Base-by-base conservation (phyloP, 2,329 filamentous ascomycete species). In the Ceratocystis destructans region DNA sequence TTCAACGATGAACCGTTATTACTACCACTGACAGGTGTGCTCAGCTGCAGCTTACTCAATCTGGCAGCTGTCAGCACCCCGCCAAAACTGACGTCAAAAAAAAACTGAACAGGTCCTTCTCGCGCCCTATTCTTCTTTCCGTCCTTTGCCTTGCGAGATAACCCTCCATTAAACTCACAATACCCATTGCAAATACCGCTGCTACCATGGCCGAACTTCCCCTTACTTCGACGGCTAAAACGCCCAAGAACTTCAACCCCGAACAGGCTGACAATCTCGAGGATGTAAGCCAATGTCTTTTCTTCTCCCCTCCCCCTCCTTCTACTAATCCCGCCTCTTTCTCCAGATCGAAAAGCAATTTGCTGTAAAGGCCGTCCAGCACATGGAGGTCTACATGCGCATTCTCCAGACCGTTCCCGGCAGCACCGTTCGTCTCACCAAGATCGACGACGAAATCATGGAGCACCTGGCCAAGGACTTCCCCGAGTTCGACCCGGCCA, bases 261-360 rank as follows among this genome's bases (percentile, higher is more conserved):
- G 74, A 86, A 72, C 75, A 81, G 61, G 79, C 81, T 64, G 74
- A 76, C 67, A 83, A 83, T 72, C 77, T 81, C 72, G 80, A 82
- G 71, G 80, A 82, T 75, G 81, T 82, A 71, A 71, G 87, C 76
- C 45, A 63, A 64, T 65, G 37, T 22, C 25, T 41, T 44, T 62
- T 64, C 62, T 48, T 7, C 44, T 22, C 66, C 64, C 41, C 8
- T 59, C 68, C 25, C 20, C 41, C 46, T 25, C 22, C 28, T 25
- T 22, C 22, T 48, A 46, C 37, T 28, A 28, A 45, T 20, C 41
- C 5, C n/a, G 8, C 59, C 59, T 22, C 61, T 2, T 20, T 22
- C 6, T 46, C 5, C 22, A 96, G 89, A 96, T 99, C 75, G 94
- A 99, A 83, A 96, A 96, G 82, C 94, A 97, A 77, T 99, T 99